A percentile compares a stretch with the other conserved stretches of the same genome.
phyloP scores from a whole-genome alignment of 331 rosid genomes.

The Dryas integrifolia region DNA sequence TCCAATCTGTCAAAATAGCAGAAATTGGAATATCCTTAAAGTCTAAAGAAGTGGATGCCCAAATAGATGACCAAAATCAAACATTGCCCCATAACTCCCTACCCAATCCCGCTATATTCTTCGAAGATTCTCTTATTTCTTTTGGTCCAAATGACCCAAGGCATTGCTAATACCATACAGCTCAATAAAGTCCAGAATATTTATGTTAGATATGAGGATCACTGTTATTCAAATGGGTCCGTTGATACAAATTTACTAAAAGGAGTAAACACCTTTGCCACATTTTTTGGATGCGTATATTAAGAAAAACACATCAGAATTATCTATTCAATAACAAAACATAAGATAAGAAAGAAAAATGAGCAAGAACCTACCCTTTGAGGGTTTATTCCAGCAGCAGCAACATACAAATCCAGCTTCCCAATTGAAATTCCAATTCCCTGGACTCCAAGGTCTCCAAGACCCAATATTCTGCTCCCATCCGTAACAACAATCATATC shows the following conservation, averaged over 20 bases:
- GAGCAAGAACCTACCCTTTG: constrained; percentile 65
- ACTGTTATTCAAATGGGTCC: neutral
- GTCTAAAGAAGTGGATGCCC: too few relatives aligned
- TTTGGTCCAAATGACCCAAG: too few relatives aligned
- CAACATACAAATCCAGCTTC: constrained; percentile 94
- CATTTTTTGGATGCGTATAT: constrained; percentile 4
- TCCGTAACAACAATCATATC: constrained; percentile 99
- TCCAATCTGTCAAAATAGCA: too few relatives aligned
- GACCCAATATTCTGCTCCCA: constrained; percentile 97
- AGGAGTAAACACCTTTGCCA: neutral
- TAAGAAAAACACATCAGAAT: neutral
- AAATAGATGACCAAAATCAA: too few relatives aligned
- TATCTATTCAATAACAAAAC: neutral
- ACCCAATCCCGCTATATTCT: too few relatives aligned
- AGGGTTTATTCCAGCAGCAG: constrained; percentile 99
- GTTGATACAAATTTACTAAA: neutral
- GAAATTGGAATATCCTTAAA: too few relatives aligned
- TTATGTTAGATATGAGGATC: neutral
- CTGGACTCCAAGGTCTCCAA: constrained; percentile 99
- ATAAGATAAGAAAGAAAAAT: neutral
- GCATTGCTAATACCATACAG: too few relatives aligned
- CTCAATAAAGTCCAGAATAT: neutral
- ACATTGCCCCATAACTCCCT: too few relatives aligned
- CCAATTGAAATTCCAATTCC: constrained; percentile 96
- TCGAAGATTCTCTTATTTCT: too few relatives aligned